Base-by-base conservation (phyloP, 371 early-diverging fungal genomes). In the Saksenaea oblongispora region DNA sequence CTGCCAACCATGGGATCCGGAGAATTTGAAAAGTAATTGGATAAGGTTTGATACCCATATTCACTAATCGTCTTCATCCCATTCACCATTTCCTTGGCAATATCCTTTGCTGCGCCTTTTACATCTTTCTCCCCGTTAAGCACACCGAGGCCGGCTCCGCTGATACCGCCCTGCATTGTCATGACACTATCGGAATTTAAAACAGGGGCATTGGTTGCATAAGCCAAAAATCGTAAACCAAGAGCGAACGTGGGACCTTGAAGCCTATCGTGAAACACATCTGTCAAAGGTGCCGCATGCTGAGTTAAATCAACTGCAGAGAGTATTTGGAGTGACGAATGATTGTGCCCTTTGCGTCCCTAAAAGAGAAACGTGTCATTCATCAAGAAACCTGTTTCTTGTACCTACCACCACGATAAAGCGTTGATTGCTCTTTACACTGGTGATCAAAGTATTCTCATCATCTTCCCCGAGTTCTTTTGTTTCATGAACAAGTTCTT, bases 71-170 rank as follows among this genome's bases (percentile, higher is more conserved):
- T 72, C 42, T 84, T 90, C 62, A 90, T 83, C n/a, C 90, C 89
- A 61, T 87, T 86, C 58, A 87, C 83, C 26, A 90, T 87, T 66
- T 89, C 90, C 56, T 88, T 88, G 5, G 89, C 89, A 28, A 89
- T 86, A 26, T 84, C 88, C 22, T 85, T 85, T 1, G 87, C 88
- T 18, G 84, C 72, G 28, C 84, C 85, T 53, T 76, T 83, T 61
- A 78, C 80, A 71, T 77, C 82, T 34, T 81, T 81, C 8, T 81
- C 82, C 0, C 72, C 74, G 56, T 74, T 73, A 1, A 74, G 54
- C 9, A 78, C 69, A 11, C 73, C 74, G 13, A 73, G 41, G 7
- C 72, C 65, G 28, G 70, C 63, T 17, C 74, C 70, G 39, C 71
- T 67, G 7, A 71, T 71, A n/a, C 71, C 65, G 11, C 58, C 61